These are phyloP conservation scores for Phytophthora tentaculata DNA, from an alignment of 352 stramenopile genomes.

Conservation along the genomic window DNA sequence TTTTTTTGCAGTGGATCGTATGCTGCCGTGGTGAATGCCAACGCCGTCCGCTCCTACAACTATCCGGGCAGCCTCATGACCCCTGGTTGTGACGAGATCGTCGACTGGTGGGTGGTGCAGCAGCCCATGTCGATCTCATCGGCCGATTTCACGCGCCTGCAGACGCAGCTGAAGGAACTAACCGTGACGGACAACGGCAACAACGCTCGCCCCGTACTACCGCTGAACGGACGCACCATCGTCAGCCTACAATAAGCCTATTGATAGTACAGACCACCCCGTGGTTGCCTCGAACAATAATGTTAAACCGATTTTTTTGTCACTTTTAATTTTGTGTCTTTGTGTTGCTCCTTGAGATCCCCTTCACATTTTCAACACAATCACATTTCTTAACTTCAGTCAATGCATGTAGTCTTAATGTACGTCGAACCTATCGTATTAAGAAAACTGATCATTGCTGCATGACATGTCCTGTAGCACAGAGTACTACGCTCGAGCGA, in stretches of 20 bases:
- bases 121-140: constrained; percentile 42
- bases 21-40: neutral
- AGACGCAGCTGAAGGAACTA: constrained; percentile 22
- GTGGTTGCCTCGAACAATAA: neutral
- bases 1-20: neutral
- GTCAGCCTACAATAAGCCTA: neutral
- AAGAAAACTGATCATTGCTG: too few relatives aligned
- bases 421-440: too few relatives aligned
- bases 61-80: constrained; percentile 67
- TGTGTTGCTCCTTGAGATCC: too few relatives aligned
- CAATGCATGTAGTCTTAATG: too few relatives aligned
- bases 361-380: too few relatives aligned
- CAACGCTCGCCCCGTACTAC: constrained; percentile 21
- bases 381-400: too few relatives aligned
- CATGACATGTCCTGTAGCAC: too few relatives aligned
- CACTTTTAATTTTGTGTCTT: too few relatives aligned
- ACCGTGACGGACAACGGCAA: constrained; percentile 34
- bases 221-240: constrained; percentile 4
- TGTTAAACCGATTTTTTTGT: too few relatives aligned
- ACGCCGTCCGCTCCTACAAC: constrained; percentile 39
- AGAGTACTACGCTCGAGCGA: too few relatives aligned
- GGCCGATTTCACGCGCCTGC: constrained; percentile 34
- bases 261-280: neutral
- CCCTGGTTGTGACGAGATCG: constrained; percentile 32
- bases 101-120: constrained; percentile 65